phyloP scores from a whole-genome alignment of 2,329 filamentous ascomycete species.

The Chaetoscypha palmicola region DNA sequence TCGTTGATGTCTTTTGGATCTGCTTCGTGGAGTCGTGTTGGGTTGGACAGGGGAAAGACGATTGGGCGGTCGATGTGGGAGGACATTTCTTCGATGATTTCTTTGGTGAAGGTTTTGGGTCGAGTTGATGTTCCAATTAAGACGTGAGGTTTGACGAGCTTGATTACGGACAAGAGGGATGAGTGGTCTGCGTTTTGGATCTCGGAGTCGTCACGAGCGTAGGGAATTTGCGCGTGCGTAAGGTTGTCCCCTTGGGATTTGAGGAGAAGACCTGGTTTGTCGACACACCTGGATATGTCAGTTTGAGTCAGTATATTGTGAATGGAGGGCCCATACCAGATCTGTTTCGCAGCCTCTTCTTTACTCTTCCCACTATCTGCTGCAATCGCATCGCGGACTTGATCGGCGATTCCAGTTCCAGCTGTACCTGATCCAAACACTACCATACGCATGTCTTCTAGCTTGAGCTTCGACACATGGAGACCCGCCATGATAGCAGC shows the following conservation, averaged over 20 bases:
- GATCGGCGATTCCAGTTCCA: constrained; percentile 79
- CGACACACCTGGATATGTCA: constrained; percentile 56
- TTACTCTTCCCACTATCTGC: constrained; percentile 58
- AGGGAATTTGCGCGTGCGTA: constrained; percentile 60
- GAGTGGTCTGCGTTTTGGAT: constrained; percentile 53
- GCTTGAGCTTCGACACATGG: constrained; percentile 57
- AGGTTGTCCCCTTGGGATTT: constrained; percentile 53
- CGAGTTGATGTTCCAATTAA: constrained; percentile 79
- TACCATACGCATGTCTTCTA: constrained; percentile 64
- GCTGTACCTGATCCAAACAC: constrained; percentile 78
- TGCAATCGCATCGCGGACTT: constrained; percentile 72
- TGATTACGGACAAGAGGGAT: constrained; percentile 60
- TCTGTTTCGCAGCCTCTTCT: constrained; percentile 70
- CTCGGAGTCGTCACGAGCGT: constrained; percentile 55
- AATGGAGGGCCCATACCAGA: constrained; percentile 51
- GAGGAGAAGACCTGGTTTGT: constrained; percentile 72
- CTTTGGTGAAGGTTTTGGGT: constrained; percentile 66
- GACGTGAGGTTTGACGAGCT: constrained; percentile 68
- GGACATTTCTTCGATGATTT: constrained; percentile 69
- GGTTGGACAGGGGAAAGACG: constrained; percentile 77
- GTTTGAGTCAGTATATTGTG: neutral
- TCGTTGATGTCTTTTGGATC: constrained; percentile 65
- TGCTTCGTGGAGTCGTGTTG: constrained; percentile 77
- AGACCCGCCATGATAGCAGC: constrained; percentile 74
- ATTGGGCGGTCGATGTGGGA: constrained; percentile 65